A percentile compares a stretch with the other conserved stretches of the same genome.
Evolutionary conservation across 192 early-diverging fungal species (phyloP).

Genomic region (Coemansia sp.): DNA sequence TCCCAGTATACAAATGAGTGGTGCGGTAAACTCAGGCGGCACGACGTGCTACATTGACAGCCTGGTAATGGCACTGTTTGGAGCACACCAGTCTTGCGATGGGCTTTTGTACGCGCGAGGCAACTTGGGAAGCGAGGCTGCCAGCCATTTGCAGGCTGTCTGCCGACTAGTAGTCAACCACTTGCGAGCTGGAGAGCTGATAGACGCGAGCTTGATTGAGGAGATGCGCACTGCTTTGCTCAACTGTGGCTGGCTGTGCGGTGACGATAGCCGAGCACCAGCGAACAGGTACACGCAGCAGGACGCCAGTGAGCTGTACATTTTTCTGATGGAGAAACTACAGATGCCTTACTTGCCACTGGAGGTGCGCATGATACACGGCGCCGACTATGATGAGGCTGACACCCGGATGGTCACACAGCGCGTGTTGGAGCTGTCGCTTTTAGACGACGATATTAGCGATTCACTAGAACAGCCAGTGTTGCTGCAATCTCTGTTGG

Average conservation of each 20-base stretch:
- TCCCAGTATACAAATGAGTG: conserved; percentile 20
- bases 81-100: conserved; percentile 58
- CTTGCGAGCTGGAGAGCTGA: conserved; percentile 59
- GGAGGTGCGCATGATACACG: conserved; percentile 65
- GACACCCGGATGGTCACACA: conserved; percentile 69
- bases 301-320: conserved; percentile 67
- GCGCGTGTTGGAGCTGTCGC: conserved; percentile 57
- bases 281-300: conserved; percentile 53
- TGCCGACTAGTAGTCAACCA: conserved; percentile 59
- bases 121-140: conserved; percentile 39
- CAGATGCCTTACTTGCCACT: conserved; percentile 67
- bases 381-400: conserved; percentile 60
- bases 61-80: conserved; percentile 68
- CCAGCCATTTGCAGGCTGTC: conserved; percentile 54
- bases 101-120: conserved; percentile 56
- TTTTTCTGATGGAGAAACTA: conserved; percentile 64
- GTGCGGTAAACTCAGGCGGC: conserved; percentile 60
- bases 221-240: conserved; percentile 55
- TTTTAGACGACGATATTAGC: conserved; percentile 22
- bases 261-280: neutral
- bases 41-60: conserved; percentile 71
- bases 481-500: conserved; percentile 57
- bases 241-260: conserved; percentile 52
- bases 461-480: conserved; percentile 12
- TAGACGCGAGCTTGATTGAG: conserved; percentile 54